These are phyloP conservation scores for Venturia carpophila DNA, from an alignment of 2,329 filamentous ascomycete species.

Conservation along the genomic window DNA sequence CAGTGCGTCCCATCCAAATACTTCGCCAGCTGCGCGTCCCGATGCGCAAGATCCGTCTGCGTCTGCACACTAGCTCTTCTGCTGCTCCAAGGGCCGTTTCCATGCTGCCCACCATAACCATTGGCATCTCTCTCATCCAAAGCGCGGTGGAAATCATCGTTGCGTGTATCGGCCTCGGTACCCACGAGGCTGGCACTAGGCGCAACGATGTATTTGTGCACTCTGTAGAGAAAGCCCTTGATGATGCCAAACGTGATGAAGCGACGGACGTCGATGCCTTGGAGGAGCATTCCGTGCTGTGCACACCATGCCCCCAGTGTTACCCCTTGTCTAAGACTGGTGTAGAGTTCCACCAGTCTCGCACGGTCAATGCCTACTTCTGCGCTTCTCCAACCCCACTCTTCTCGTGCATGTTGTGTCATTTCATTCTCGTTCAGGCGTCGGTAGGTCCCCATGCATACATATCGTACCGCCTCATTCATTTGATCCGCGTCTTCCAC, in stretches of 20 bases:
- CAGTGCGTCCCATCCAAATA: constrained; percentile 69
- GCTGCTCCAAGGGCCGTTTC: constrained; percentile 3
- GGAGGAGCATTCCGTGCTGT: constrained; percentile 62
- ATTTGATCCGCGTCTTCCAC: constrained; percentile 50
- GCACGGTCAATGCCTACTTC: constrained; percentile 23
- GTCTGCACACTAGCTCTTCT: constrained; percentile 14
- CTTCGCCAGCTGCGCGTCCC: constrained; percentile 45
- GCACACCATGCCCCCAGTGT: constrained; percentile 84
- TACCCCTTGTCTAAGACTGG: constrained; percentile 71
- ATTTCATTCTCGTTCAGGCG: not conserved
- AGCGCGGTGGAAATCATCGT: not conserved
- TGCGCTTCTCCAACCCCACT: constrained; percentile 14
- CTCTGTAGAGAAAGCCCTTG: constrained; percentile 85
- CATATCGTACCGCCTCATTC: constrained; percentile 19
- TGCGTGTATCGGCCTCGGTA: not conserved
- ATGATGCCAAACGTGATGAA: constrained; percentile 95
- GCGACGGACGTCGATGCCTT: constrained; percentile 76
- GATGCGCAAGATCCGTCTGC: constrained; percentile 20
- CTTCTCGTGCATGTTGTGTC: not conserved
- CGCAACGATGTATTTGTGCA: constrained; percentile 81
- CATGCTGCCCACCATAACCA: not conserved
- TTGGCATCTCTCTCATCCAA: not conserved
- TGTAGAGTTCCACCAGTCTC: constrained; percentile 71
- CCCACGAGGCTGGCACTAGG: not conserved
- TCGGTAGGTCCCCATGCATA: constrained; percentile 19